phyloP scores from a whole-genome alignment of 148 eudicot species.

The Arctostaphylos glauca region DNA sequence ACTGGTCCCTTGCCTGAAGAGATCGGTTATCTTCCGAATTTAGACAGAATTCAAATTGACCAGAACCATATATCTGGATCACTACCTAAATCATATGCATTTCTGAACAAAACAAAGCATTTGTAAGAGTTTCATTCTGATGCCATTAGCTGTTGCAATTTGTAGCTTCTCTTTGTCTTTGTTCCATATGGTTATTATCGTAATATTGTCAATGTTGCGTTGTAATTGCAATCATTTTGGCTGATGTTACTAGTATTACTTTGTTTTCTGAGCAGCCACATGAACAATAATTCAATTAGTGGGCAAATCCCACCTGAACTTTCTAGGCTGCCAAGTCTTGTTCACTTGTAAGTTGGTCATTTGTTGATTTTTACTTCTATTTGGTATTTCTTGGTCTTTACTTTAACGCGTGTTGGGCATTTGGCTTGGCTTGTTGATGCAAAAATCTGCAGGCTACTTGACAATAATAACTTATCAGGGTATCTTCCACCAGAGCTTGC shows the following conservation, averaged over 20 bases:
- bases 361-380: background rate
- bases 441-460: slow-evolving; percentile 60
- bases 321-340: slow-evolving; percentile 42
- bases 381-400: background rate
- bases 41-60: slow-evolving; percentile 70
- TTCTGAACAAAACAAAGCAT: slow-evolving; percentile 65
- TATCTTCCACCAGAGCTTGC: slow-evolving; percentile 73
- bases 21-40: slow-evolving; percentile 59
- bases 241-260: slow-evolving; percentile 7
- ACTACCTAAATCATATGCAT: slow-evolving; percentile 67
- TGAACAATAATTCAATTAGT: slow-evolving; percentile 62
- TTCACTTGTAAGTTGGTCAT: slow-evolving; percentile 48
- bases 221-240: background rate
- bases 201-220: background rate
- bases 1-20: slow-evolving; percentile 82
- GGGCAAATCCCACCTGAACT: slow-evolving; percentile 57
- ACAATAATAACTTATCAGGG: slow-evolving; percentile 84
- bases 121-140: slow-evolving; percentile 48
- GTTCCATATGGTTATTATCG: background rate
- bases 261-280: slow-evolving; percentile 43
- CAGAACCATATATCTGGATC: slow-evolving; percentile 74
- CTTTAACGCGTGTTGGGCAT: slow-evolving; percentile 1
- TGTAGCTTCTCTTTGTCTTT: slow-evolving; percentile 6
- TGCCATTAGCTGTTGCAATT: background rate
- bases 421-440: slow-evolving; percentile 20